Conservation (phyloP, 1,139 yeast genomes). For the Diutina pseudorugosa region DNA sequence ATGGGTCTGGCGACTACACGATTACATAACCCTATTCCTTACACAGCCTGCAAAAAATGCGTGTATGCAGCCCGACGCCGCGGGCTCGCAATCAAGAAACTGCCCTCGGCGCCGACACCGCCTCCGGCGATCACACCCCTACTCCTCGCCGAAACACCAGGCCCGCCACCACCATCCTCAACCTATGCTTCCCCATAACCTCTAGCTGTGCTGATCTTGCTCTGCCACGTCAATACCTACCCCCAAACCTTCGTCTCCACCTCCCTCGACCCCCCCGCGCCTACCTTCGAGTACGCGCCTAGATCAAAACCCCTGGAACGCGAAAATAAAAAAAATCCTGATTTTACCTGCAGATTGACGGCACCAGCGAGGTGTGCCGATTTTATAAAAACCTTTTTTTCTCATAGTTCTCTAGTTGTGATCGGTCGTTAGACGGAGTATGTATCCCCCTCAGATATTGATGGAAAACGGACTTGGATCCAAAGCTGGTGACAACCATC, state of each 20-base stretch:
- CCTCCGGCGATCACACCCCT: too few relatives aligned
- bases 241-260: neutral
- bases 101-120: neutral
- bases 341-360: constrained; percentile 1
- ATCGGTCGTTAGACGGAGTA: constrained; percentile 3
- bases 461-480: too few relatives aligned
- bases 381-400: constrained; percentile 4
- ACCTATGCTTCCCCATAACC: too few relatives aligned
- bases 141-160: too few relatives aligned
- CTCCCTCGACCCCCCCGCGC: neutral
- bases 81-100: neutral
- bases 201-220: too few relatives aligned
- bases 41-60: neutral
- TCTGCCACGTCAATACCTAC: neutral
- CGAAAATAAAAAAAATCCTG: neutral
- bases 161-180: too few relatives aligned
- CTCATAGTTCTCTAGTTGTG: neutral
- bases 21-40: neutral
- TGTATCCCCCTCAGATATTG: neutral
- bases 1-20: neutral
- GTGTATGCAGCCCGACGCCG: neutral
- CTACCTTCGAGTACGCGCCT: neutral
- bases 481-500: too few relatives aligned
- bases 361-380: neutral
- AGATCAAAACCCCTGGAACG: constrained; percentile 5